Percentiles rank a stretch among this genome's conserved stretches.
These are phyloP conservation scores for Ophiostoma perfectum DNA, from an alignment of 2,329 filamentous ascomycete genomes.

Conservation along the genomic window DNA sequence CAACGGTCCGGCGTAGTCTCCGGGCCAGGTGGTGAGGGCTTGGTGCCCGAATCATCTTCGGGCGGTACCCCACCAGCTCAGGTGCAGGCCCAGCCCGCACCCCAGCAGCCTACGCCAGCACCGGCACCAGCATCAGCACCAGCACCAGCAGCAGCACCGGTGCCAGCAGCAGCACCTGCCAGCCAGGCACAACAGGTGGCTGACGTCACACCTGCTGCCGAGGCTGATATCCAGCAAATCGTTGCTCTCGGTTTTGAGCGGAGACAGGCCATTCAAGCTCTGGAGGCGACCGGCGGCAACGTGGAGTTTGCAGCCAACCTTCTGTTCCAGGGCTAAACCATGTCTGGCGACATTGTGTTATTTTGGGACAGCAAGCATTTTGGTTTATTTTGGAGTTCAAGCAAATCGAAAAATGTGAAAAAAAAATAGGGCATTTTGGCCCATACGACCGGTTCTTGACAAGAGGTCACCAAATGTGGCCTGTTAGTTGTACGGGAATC, in stretches of 20 bases:
- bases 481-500: not conserved
- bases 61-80: not conserved
- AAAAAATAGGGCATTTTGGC: not conserved
- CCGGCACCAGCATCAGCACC: conserved; percentile 13
- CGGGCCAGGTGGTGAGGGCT: conserved; percentile 35
- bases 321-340: conserved; percentile 50
- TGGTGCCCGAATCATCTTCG: not conserved
- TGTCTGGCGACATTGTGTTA: not conserved
- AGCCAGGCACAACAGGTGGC: conserved; percentile 30
- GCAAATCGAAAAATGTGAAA: not conserved
- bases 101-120: not conserved
- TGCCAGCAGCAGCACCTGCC: conserved; percentile 25
- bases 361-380: conserved; percentile 6
- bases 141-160: conserved; percentile 24
- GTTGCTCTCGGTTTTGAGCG: conserved; percentile 71
- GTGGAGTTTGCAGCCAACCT: conserved; percentile 83
- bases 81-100: not conserved
- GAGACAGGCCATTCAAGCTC: conserved; percentile 69
- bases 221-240: conserved; percentile 69
- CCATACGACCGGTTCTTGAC: too few relatives aligned
- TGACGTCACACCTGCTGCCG: conserved; percentile 39
- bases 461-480: too few relatives aligned
- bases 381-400: not conserved
- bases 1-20: conserved; percentile 73
- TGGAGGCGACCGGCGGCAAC: conserved; percentile 79